These are phyloP conservation scores for Talaromyces adpressus DNA, from an alignment of 495 filamentous ascomycete genomes.

Conservation along the genomic window DNA sequence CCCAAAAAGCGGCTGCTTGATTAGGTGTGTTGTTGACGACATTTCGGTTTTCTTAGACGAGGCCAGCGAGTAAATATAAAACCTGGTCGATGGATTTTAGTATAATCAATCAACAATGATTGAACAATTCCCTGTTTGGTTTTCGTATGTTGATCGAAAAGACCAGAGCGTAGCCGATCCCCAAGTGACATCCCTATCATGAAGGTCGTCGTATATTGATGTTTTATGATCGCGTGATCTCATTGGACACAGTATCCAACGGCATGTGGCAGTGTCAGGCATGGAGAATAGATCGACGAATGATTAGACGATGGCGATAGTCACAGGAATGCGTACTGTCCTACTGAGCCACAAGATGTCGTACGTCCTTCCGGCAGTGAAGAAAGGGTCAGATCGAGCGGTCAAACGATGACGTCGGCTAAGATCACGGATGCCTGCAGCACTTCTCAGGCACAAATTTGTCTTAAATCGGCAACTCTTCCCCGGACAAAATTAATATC, in stretches of 20 bases:
- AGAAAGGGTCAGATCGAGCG: neutral
- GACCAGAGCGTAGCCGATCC: neutral
- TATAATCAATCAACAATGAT: neutral
- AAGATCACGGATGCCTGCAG: neutral
- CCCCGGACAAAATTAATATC: neutral
- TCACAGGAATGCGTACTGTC: no score
- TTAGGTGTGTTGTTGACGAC: neutral
- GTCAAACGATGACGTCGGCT: slow-evolving; percentile 1
- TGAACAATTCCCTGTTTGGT: neutral
- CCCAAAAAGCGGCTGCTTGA: slow-evolving; percentile 10
- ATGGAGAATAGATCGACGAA: neutral
- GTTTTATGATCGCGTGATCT: neutral
- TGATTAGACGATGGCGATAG: neutral
- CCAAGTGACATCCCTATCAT: neutral
- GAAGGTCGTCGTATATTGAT: neutral
- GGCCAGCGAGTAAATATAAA: neutral
- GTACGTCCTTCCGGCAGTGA: neutral
- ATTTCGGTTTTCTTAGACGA: neutral
- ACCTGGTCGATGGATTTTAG: neutral
- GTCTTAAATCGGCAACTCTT: neutral
- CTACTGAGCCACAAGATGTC: neutral
- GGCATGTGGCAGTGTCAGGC: neutral
- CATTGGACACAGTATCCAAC: neutral
- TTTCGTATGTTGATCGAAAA: neutral
- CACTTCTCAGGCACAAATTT: neutral